phyloP scores from a whole-genome alignment of 768 basidiomycete genomes.

The Candolleomyces efflorescens region DNA sequence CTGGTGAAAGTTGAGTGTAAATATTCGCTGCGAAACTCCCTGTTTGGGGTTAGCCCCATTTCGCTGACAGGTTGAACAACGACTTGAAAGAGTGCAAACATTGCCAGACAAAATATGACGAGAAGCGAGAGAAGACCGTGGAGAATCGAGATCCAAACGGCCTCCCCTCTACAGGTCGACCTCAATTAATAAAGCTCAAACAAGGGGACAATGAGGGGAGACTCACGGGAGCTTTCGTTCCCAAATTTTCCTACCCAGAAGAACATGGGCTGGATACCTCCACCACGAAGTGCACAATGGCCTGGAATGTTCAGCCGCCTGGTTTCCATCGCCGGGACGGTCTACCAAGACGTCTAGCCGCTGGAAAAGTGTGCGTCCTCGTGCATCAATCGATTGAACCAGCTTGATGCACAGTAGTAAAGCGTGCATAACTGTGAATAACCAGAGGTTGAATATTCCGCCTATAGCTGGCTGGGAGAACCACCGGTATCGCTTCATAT shows the following conservation, averaged over 20 bases:
- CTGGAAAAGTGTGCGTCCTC: neutral
- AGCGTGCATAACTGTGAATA: neutral
- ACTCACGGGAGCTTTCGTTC: neutral
- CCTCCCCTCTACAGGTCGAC: neutral
- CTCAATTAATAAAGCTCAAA: no score
- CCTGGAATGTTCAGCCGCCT: no score
- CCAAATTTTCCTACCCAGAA: neutral
- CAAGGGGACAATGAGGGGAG: neutral
- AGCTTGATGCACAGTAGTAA: neutral
- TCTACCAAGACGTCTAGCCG: neutral
- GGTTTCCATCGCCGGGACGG: neutral
- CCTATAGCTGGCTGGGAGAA: neutral
- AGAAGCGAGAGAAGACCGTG: neutral
- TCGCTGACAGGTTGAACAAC: neutral
- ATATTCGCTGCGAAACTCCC: neutral
- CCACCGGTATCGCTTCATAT: neutral
- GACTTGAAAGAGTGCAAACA: neutral
- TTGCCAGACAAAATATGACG: neutral
- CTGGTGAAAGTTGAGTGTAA: conserved; percentile 16
- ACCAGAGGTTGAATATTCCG: neutral
- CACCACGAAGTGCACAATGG: neutral
- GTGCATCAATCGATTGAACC: neutral
- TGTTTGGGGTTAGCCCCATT: neutral
- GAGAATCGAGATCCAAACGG: neutral
- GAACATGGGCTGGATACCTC: neutral